Percentiles rank a stretch among this genome's conserved stretches.
Evolutionary conservation across 805 yeast species (phyloP).

Genomic region (Groenewaldozyma tartarivorans): DNA sequence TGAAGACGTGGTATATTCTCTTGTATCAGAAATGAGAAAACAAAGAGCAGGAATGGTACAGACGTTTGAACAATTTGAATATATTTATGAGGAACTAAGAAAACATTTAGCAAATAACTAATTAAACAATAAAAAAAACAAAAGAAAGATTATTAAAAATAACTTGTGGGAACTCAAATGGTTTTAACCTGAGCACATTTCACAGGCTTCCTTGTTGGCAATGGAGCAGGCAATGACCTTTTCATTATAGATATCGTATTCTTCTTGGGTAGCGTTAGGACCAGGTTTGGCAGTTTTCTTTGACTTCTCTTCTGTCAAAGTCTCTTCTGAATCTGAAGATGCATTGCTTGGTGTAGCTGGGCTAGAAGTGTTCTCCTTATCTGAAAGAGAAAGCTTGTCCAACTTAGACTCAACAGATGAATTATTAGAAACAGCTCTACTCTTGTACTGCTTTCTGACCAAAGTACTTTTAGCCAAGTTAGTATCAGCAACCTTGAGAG

Average conservation of each 20-base stretch:
- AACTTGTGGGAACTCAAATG: no score
- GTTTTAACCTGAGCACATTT: slow-evolving; percentile 91
- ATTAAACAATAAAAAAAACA: slow-evolving; percentile 3
- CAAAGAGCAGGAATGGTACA: slow-evolving; percentile 37
- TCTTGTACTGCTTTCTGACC: slow-evolving; percentile 18
- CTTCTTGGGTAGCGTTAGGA: slow-evolving; percentile 33
- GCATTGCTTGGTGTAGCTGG: slow-evolving; percentile 11
- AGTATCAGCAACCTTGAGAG: slow-evolving; percentile 11
- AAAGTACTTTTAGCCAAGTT: slow-evolving; percentile 11
- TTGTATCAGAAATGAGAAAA: slow-evolving; percentile 28
- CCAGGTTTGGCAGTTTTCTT: slow-evolving; percentile 28
- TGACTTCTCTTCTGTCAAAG: slow-evolving; percentile 25
- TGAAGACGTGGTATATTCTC: slow-evolving; percentile 20
- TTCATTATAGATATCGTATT: slow-evolving; percentile 78
- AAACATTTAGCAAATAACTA: not conserved
- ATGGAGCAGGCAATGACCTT: slow-evolving; percentile 95
- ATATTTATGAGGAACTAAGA: slow-evolving; percentile 27
- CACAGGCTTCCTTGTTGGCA: slow-evolving; percentile 93
- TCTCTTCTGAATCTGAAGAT: slow-evolving; percentile 3
- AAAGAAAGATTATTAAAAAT: not conserved
- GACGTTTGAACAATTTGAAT: slow-evolving; percentile 28
- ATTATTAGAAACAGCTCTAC: slow-evolving; percentile 4
- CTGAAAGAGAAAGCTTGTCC: slow-evolving; percentile 1
- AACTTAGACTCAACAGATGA: slow-evolving; percentile 7
- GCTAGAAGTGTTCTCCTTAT: slow-evolving; percentile 5